Conservation (phyloP, 2,329 filamentous ascomycete genomes). For the Neurospora sp. region DNA sequence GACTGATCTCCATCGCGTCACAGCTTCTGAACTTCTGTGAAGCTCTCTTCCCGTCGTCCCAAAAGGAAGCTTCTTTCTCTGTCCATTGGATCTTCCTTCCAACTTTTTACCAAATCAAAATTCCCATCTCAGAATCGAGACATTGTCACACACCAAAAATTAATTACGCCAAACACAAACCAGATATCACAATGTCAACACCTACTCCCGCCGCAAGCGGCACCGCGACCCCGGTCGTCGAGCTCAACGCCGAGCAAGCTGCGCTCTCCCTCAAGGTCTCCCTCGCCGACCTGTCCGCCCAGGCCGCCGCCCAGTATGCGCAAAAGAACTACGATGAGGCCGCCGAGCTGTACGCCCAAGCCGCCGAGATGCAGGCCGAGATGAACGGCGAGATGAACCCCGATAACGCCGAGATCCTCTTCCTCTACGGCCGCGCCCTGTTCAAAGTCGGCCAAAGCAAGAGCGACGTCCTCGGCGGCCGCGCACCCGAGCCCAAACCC, state of each 20-base stretch:
- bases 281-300: slow-evolving; percentile 68
- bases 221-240: slow-evolving; percentile 22
- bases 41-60: background rate
- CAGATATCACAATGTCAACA: slow-evolving; percentile 15
- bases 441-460: slow-evolving; percentile 92
- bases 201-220: slow-evolving; percentile 20
- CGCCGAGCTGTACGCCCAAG: slow-evolving; percentile 78
- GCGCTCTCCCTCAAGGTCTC: slow-evolving; percentile 42
- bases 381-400: slow-evolving; percentile 87
- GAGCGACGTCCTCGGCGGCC: slow-evolving; percentile 85
- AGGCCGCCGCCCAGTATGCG: slow-evolving; percentile 75
- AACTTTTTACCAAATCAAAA: background rate
- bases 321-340: slow-evolving; percentile 83
- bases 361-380: slow-evolving; percentile 80
- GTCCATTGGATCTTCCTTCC: background rate
- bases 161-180: background rate
- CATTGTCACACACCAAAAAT: background rate
- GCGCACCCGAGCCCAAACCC: slow-evolving; percentile 49
- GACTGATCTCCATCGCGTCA: slow-evolving; percentile 5
- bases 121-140: background rate
- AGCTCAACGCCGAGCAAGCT: slow-evolving; percentile 25
- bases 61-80: background rate
- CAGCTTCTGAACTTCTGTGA: slow-evolving; percentile 1
- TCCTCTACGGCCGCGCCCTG: slow-evolving; percentile 84
- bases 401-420: slow-evolving; percentile 88